Evolutionary conservation across 371 early-diverging fungal genomes (phyloP), one percentile per base, ranked within the genome.

Genomic region (Mucor velutinosus): DNA sequence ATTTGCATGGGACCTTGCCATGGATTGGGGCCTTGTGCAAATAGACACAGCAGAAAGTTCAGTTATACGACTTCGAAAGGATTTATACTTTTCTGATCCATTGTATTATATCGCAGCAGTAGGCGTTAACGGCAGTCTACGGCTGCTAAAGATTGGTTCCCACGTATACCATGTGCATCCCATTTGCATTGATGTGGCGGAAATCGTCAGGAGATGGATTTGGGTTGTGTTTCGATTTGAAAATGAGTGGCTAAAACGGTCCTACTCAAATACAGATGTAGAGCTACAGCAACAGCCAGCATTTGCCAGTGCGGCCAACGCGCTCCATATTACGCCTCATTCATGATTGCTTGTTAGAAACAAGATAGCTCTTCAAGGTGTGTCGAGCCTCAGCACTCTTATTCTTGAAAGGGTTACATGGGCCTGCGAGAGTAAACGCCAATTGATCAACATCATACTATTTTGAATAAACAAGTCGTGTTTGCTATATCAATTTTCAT

Each of bases 151-250:
- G 51, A 70, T 83, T 47, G 75, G 91, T 51, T 84, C 87, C 23
- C 89, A 85, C 8, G 4, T 55, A 7, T 32, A 83, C 88, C 39
- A 92, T 90, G 33, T 59, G 10, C 59, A 59, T 15, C 59, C 59
- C 11, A 85, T 94, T 61, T 77, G 87, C 64, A 82, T 97, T 69
- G 89, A 90, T 64, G 72, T 86, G 7, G 69, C 93, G 7, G 97
- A 97, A 75, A 84, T 96, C 6, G 64, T 89, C 19, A 67, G 97
- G 51, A 83, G 97, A 51, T 94, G 94, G 90, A 80, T 94, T 58
- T 97, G 97, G 96, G 90, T 93, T 1, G 87, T 93, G 57, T 90
- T 95, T 72, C 79, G 96, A 29, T 74, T 95, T 41, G 97, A 97
- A 76, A 76, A 86, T 41, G 93, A 91, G 72, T 90, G 87, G 89